These are phyloP conservation scores for Leccinum sublutescens DNA, from an alignment of 768 basidiomycete species.

Conservation along the genomic window DNA sequence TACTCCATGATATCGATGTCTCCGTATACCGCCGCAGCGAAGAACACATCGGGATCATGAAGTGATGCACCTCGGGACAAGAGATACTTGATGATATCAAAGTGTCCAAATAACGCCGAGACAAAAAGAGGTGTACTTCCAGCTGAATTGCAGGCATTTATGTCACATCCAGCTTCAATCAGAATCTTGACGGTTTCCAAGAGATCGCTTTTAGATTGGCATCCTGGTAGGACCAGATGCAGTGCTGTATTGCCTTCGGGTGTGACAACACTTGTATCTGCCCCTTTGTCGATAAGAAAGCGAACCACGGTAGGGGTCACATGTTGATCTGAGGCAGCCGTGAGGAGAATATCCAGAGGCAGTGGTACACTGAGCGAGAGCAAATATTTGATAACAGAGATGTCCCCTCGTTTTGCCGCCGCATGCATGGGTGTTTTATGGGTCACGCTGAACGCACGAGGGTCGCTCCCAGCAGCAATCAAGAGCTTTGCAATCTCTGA, in stretches of 20 bases:
- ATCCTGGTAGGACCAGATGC: background rate
- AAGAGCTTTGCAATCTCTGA: background rate
- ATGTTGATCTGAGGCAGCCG: background rate
- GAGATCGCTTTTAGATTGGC: background rate
- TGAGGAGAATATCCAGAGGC: background rate
- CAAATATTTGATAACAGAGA: background rate
- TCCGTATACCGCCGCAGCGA: too few relatives aligned
- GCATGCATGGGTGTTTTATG: background rate
- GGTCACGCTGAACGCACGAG: rapidly evolving
- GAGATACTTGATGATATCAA: too few relatives aligned
- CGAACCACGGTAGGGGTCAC: background rate
- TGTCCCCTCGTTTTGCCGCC: background rate
- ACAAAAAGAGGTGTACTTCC: background rate
- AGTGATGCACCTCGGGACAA: too few relatives aligned
- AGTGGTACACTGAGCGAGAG: background rate
- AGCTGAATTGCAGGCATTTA: background rate
- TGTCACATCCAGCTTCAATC: background rate
- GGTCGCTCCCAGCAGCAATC: background rate
- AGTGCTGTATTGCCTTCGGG: background rate
- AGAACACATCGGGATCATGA: too few relatives aligned
- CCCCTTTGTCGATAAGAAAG: background rate
- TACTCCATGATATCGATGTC: too few relatives aligned
- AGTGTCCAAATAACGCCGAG: too few relatives aligned
- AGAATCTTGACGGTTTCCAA: background rate
- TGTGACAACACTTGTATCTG: background rate